phyloP scores from a whole-genome alignment of 495 filamentous ascomycete species.

The Echria macrotheca region DNA sequence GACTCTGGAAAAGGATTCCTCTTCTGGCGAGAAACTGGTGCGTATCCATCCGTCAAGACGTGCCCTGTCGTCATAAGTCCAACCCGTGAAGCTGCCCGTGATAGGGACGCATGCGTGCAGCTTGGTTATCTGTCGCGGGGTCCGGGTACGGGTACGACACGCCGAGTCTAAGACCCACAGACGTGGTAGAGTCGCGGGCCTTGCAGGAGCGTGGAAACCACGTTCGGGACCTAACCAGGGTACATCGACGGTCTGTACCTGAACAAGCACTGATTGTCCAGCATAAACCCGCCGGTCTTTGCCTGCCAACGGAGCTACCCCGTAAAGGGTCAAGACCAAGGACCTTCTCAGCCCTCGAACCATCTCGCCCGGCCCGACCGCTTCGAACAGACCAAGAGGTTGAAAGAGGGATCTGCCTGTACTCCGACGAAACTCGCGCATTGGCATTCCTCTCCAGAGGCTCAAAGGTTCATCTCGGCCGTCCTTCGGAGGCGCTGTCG shows the following conservation, averaged over 20 bases:
- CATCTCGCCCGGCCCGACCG: too few relatives aligned
- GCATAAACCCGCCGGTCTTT: not conserved
- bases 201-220: slow-evolving; percentile 1
- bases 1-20: too few relatives aligned
- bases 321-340: too few relatives aligned
- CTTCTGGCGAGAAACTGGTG: too few relatives aligned
- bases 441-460: not conserved
- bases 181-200: not conserved
- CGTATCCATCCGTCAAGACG: too few relatives aligned
- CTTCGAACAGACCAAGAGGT: too few relatives aligned
- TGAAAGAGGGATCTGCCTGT: too few relatives aligned
- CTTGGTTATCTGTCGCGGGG: too few relatives aligned
- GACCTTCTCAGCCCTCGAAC: too few relatives aligned
- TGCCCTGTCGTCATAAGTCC: too few relatives aligned
- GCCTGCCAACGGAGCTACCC: not conserved
- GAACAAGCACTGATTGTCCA: not conserved
- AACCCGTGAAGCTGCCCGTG: slow-evolving; percentile 2
- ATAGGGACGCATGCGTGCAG: too few relatives aligned
- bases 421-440: not conserved
- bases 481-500: not conserved
- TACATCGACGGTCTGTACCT: slow-evolving; percentile 1
- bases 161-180: not conserved
- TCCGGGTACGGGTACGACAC: slow-evolving; percentile 9
- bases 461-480: not conserved
- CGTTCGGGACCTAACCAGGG: not conserved